Base-by-base conservation (phyloP, 371 early-diverging fungal species). In the Funneliformis caledonium region DNA sequence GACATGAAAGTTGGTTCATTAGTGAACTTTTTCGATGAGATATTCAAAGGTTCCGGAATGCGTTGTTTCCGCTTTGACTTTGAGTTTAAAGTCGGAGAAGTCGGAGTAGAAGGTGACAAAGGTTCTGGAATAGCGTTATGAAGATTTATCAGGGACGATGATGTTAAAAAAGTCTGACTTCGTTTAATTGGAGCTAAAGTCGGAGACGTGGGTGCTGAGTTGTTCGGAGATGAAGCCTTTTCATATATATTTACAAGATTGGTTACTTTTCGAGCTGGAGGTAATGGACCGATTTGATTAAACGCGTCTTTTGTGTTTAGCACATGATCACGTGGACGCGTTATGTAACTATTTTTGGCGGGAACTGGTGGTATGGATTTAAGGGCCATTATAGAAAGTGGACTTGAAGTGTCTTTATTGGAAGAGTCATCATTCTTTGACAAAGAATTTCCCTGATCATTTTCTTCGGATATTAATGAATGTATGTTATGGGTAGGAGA, bases 401-500 rank as follows among this genome's bases (percentile, higher is more conserved):
- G 16, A 16, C 37, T 31, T 67, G 26, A 37, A 16, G 19, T 64
- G 26, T 22, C 33, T 64, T 33, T 31, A 26, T 22, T 48, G 4
- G 0, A 37, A 48, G 48, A 19, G 8, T 12, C 22, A 14, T 12
- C 22, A 22, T 26, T 45, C 22, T 75, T 59, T 33, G 76, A 12
- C 14, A 75, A 43, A 37, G 76, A 75, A 60, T 16, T 59, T 16
- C 76, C 76, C 33, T 33, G 42, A 68, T 68, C n/a, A 68, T 45
- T 43, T 16, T 42, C 68, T 37, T 43, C 68, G 3, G 68, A 4
- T 43, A 43, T 43, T 47, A 47, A 47, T 47, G 50, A 1, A 50
- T 50, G 12, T 52, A 14, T 16, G 33, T 48, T 43, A 33, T 72
- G n/a, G 45, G 73, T 52, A 10, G 50, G 73, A 14, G 50, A 31